Conservation (phyloP, 257 asterid species). For the Euphrasia confusa region DNA sequence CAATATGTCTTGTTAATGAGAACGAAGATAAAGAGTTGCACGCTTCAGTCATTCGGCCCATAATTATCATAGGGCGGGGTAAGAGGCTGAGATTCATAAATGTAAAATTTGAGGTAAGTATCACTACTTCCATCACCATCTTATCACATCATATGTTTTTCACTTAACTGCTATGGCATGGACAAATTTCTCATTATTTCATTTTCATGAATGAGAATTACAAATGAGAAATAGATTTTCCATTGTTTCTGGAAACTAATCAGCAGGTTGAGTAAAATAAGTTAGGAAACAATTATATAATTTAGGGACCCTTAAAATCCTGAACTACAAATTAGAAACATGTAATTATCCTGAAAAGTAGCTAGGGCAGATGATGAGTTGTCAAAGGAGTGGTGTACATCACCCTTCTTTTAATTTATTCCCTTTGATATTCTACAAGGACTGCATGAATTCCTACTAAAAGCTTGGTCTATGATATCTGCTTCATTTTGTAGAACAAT, state of each 20-base stretch:
- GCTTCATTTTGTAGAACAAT: not conserved
- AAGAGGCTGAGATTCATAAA: conserved; percentile 79
- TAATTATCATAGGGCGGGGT: conserved; percentile 84
- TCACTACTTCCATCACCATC: conserved; percentile 23
- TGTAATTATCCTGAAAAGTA: not conserved
- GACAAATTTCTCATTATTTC: not conserved
- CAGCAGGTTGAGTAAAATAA: conserved; percentile 4
- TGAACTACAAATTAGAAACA: not conserved
- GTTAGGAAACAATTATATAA: conserved; percentile 8
- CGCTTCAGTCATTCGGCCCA: conserved; percentile 48
- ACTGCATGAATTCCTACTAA: not conserved
- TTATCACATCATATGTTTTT: not conserved
- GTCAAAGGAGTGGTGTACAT: too few relatives aligned
- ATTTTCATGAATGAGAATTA: conserved; percentile 8
- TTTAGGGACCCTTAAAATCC: not conserved
- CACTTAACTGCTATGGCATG: conserved; percentile 16
- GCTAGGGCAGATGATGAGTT: conserved; percentile 4
- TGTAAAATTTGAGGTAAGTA: conserved; percentile 87
- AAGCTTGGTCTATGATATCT: not conserved
- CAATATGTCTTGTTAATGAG: conserved; percentile 56
- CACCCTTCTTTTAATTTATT: not conserved
- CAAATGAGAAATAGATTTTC: not conserved
- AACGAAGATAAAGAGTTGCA: conserved; percentile 51
- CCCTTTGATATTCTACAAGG: not conserved
- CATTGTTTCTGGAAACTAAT: conserved; percentile 6